phyloP scores from a whole-genome alignment of 176 grass and related monocot species.

The Avena eriantha region DNA sequence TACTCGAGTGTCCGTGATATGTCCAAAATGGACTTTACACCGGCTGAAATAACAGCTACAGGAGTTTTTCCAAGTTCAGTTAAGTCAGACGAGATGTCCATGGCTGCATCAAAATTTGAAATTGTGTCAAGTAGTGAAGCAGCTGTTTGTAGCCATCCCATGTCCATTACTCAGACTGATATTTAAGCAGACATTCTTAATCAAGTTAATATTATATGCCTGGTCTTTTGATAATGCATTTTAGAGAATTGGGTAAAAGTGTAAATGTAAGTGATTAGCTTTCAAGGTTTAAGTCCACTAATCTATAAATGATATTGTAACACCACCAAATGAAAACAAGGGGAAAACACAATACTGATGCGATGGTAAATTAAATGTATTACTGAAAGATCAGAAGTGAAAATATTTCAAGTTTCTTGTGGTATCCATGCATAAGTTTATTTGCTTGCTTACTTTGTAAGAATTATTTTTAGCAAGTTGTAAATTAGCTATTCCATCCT shows the following conservation, averaged over 20 bases:
- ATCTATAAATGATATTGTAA: background rate
- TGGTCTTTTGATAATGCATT: background rate
- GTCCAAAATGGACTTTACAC: conserved; percentile 98
- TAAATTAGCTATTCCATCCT: background rate
- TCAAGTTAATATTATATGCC: background rate
- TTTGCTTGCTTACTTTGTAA: conserved; percentile 3
- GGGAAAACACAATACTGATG: background rate
- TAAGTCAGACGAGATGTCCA: conserved; percentile 95
- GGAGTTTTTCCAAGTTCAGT: conserved; percentile 95
- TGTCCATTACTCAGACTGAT: background rate
- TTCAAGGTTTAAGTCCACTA: background rate
- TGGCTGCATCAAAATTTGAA: conserved; percentile 65
- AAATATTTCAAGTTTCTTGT: background rate
- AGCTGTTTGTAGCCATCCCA: background rate
- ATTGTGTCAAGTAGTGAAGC: background rate
- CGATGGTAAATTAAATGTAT: background rate
- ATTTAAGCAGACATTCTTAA: conserved; percentile 1
- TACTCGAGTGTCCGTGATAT: conserved; percentile 89
- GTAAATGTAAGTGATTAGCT: too few relatives aligned
- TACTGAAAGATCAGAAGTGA: background rate
- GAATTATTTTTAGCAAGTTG: background rate
- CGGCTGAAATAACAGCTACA: conserved; percentile 84
- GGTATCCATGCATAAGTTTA: background rate
- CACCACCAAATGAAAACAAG: too few relatives aligned
- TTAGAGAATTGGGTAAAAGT: conserved; percentile 18